Percentiles rank a stretch among this genome's conserved stretches.
These are phyloP conservation scores for Microsporum audouinii DNA, from an alignment of 2,329 filamentous ascomycete species.

Conservation along the genomic window DNA sequence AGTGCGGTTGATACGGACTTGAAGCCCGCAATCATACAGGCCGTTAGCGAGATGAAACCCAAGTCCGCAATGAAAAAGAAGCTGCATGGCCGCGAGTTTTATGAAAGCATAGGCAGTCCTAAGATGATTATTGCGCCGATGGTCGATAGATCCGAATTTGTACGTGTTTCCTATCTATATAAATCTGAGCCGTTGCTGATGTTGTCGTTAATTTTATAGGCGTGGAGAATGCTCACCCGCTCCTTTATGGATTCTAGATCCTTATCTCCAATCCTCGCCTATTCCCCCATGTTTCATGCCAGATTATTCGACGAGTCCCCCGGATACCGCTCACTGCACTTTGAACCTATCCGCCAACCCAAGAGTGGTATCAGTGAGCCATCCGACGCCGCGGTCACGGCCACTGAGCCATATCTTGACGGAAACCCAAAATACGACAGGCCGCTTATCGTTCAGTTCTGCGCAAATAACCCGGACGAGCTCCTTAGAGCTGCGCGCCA, in stretches of 20 bases:
- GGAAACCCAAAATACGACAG: constrained; percentile 76
- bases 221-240: constrained; percentile 91
- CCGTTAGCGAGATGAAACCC: not conserved
- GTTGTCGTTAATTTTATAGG: constrained; percentile 44
- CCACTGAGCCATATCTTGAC: constrained; percentile 53
- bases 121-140: constrained; percentile 89
- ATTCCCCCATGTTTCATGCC: constrained; percentile 94
- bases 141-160: constrained; percentile 98
- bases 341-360: constrained; percentile 51
- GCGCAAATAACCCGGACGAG: constrained; percentile 44
- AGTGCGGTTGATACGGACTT: not conserved
- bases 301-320: constrained; percentile 68
- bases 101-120: constrained; percentile 85
- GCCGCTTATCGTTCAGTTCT: constrained; percentile 93
- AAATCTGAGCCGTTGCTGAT: not conserved
- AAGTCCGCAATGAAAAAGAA: constrained; percentile 37
- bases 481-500: constrained; percentile 55
- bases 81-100: constrained; percentile 77
- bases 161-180: constrained; percentile 37
- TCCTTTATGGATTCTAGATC: constrained; percentile 67
- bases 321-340: constrained; percentile 67
- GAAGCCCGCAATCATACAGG: not conserved
- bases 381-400: constrained; percentile 3
- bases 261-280: constrained; percentile 61
- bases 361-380: constrained; percentile 13